Evolutionary conservation across 2,329 filamentous ascomycete genomes (phyloP), one percentile per base, ranked within the genome.

Genomic region (Epichloe bromicola): DNA sequence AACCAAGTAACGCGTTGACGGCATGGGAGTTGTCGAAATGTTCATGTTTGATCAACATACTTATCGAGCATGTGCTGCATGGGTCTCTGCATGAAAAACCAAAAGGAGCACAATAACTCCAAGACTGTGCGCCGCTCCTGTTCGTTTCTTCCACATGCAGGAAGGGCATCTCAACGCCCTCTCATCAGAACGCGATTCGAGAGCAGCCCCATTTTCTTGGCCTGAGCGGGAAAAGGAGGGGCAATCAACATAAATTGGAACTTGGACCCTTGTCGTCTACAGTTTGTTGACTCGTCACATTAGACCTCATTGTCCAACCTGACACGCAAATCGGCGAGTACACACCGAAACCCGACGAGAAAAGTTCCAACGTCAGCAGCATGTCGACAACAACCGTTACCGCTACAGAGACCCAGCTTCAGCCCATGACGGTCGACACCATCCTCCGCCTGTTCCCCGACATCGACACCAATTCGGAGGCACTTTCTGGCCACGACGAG

Each of bases 371-470:
- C 14, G 26, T 2, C 19, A 38, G 11, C 20, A 49, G 14, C 40
- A 68, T 65, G 59, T 64, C 67, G 48, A 61, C 64, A 39, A 60
- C 63, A 5, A 64, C 62, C 15, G 59, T 58, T 20, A 74, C 75
- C 36, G 76, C 74, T 26, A 74, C 69, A 2, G 51, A 52, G 40
- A 20, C 53, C 39, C 72, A 71, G 38, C 65, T 74, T 40, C 74
- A 81, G 62, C 74, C 79, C 51, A 88, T 94, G 63, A 95, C 88
- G 49, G 88, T 89, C 17, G 82, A 93, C 60, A 88, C 86, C 62
- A 88, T 98, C 61, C 76, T 91, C 53, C 83, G 82, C 55, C 79
- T 97, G 46, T 97, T 97, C 69, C 88, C 89, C 49, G 89, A 96
- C 66, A 80, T 82, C 67, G 75, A 85, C 69, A 82, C 81, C 54